Evolutionary conservation across 192 early-diverging fungal species (phyloP), one percentile per base, ranked within the genome.

Genomic region (Umbelopsis vinacea): DNA sequence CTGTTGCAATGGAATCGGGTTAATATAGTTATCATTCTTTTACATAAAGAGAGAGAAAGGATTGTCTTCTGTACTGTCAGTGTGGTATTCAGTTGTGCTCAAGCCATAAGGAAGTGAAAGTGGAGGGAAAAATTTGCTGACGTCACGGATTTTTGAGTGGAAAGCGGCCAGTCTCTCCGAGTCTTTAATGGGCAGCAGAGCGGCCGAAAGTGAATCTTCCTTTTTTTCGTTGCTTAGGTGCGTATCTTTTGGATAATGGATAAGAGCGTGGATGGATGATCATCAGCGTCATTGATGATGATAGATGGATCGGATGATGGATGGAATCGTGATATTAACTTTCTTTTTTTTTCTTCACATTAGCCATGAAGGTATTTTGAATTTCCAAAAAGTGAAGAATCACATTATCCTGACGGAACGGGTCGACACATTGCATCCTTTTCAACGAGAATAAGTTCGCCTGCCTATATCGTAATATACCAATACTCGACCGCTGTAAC

Each of bases 1-100:
- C 68, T n/a, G 76, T 74, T 1, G 79, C 81, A 26, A 66, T 83
- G 46, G 75, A 81, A 68, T 77, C 52, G 46, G 76, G 24, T 38
- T 82, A 79, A 66, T 45, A 19, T 35, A 29, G 26, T 6, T 63
- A 63, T 29, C 12, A 9, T 54, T 26, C 3, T 5, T 54, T 54
- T 6, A 24, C 4, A 54, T 54, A 54, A 54, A 54, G 23, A 12
- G 26, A 24, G 53, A 11, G 26, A 54, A 26, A 54, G n/a, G 4
- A 26, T 4, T 11, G 29, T 29, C 3, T 2, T 29, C 29, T 29
- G 29, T 29, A 29, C 29, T 29, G 29, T 29, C 29, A 2, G 0
- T 43, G 5, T 43, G 6, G 40, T 43, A 43, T 19, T 19, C 14
- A 11, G 6, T 21, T 19, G 2, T 52, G 6, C 50, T 52, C n/a